Evolutionary conservation across 1,284 basidiomycete genomes (phyloP).

Genomic region (Puccinia coronata): DNA sequence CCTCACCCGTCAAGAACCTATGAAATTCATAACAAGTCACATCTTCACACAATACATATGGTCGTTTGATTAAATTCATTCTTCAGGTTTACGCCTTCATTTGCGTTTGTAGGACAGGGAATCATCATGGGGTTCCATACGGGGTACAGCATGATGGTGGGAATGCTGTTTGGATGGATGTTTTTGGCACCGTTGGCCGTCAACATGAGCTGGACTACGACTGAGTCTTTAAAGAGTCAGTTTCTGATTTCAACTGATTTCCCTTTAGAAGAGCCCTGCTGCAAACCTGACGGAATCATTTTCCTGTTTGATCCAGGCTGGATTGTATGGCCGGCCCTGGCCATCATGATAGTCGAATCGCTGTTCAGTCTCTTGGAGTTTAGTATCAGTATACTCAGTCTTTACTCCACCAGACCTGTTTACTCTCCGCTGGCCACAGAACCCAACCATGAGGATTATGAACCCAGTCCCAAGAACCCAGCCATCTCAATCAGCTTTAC

Average conservation of each 20-base stretch:
- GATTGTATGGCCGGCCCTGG: slow-evolving; percentile 82
- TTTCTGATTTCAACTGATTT: slow-evolving; percentile 37
- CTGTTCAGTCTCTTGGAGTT: slow-evolving; percentile 76
- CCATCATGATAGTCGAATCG: slow-evolving; percentile 88
- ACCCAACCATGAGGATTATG: neutral
- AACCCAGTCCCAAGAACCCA: neutral
- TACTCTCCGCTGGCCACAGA: slow-evolving; percentile 30
- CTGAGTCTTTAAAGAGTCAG: slow-evolving; percentile 74
- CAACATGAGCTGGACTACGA: slow-evolving; percentile 81
- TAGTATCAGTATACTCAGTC: slow-evolving; percentile 59
- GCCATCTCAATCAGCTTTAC: slow-evolving; percentile 17
- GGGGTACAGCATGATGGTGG: slow-evolving; percentile 88
- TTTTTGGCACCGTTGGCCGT: slow-evolving; percentile 84
- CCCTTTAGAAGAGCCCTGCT: neutral
- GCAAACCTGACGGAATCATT: slow-evolving; percentile 2
- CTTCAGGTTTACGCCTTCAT: slow-evolving; percentile 74
- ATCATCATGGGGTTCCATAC: slow-evolving; percentile 98
- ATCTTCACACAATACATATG: neutral
- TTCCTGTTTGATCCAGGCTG: slow-evolving; percentile 50
- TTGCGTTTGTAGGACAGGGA: slow-evolving; percentile 88
- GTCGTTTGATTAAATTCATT: slow-evolving; percentile 25
- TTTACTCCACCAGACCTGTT: neutral
- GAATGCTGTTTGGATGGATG: slow-evolving; percentile 94
- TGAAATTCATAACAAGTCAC: neutral
- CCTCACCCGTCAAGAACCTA: neutral